Evolutionary conservation across 352 stramenopile species (phyloP).

Genomic region (Bremia lactucae): DNA sequence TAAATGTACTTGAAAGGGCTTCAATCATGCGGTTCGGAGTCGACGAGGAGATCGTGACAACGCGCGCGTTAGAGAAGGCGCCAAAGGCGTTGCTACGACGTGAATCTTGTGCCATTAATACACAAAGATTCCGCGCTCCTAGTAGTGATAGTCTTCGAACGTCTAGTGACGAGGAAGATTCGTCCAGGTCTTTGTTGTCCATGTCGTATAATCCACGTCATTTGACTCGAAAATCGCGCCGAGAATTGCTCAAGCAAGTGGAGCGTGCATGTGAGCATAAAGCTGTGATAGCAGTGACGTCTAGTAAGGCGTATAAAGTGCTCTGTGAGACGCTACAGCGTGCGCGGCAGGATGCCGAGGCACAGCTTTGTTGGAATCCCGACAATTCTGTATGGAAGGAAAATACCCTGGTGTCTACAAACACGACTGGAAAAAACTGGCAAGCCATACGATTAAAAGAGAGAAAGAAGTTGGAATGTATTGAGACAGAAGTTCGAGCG

Average conservation of each 20-base stretch:
- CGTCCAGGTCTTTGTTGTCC: constrained; percentile 7
- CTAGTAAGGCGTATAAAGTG: constrained; percentile 43
- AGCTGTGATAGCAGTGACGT: constrained; percentile 37
- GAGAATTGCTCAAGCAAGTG: constrained; percentile 54
- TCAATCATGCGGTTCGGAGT: constrained; percentile 45
- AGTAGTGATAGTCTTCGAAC: constrained; percentile 32
- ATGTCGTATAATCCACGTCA: no score
- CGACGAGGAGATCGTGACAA: constrained; percentile 16
- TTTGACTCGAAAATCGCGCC: constrained; percentile 22
- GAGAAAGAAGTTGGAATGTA: constrained; percentile 25
- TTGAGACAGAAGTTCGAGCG: constrained; percentile 36
- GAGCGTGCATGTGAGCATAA: constrained; percentile 54
- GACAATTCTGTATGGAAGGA: constrained; percentile 1
- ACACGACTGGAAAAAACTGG: constrained; percentile 39
- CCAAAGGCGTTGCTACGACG: constrained; percentile 2
- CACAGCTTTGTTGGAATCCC: constrained; percentile 31
- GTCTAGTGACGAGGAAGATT: constrained; percentile 35
- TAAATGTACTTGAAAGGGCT: constrained; percentile 4
- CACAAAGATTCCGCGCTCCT: constrained; percentile 33
- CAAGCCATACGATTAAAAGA: constrained; percentile 33
- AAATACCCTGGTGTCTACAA: constrained; percentile 21
- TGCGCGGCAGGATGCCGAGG: constrained; percentile 39
- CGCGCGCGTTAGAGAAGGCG: constrained; percentile 1
- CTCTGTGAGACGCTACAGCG: constrained; percentile 52
- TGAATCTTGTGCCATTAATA: not conserved